Evolutionary conservation across 108 stramenopile genomes (phyloP).

Genomic region (Conticribra weissflogii): DNA sequence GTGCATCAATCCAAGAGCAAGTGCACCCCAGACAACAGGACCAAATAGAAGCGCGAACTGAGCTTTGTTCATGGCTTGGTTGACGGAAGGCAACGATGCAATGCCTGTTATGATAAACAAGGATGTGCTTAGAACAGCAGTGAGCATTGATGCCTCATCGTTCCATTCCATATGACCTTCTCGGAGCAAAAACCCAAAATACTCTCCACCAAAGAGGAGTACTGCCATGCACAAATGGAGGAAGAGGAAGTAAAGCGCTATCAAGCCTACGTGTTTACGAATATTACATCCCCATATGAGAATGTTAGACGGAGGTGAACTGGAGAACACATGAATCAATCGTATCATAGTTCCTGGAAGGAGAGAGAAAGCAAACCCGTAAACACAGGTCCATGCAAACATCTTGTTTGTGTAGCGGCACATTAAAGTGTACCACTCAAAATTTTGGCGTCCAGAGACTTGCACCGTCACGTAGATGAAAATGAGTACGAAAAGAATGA

Average conservation of each 20-base stretch:
- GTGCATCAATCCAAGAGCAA: slow-evolving; percentile 25
- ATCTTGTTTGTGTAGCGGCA: slow-evolving; percentile 18
- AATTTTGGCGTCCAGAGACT: slow-evolving; percentile 13
- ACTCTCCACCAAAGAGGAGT: slow-evolving; percentile 20
- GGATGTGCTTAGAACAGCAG: slow-evolving; percentile 10
- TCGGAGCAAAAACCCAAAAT: slow-evolving; percentile 17
- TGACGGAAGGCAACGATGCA: slow-evolving; percentile 25
- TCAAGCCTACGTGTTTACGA: slow-evolving; percentile 29
- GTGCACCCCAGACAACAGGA: slow-evolving; percentile 30
- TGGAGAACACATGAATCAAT: not conserved
- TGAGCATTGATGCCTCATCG: slow-evolving; percentile 25
- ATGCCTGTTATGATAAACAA: slow-evolving; percentile 30
- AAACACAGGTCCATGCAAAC: slow-evolving; percentile 32
- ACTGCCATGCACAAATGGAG: slow-evolving; percentile 24
- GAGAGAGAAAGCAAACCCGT: slow-evolving; percentile 27
- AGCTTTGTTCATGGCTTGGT: slow-evolving; percentile 30
- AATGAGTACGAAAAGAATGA: slow-evolving; percentile 17
- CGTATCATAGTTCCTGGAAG: slow-evolving; percentile 29
- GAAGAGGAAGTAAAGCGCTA: slow-evolving; percentile 27
- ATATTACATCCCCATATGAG: slow-evolving; percentile 28
- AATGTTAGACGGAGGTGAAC: not conserved
- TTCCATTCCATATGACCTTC: slow-evolving; percentile 25
- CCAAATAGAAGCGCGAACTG: slow-evolving; percentile 26
- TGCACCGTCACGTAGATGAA: slow-evolving; percentile 18
- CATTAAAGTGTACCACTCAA: slow-evolving; percentile 26